Conservation (phyloP, 495 filamentous ascomycete species). For the Neurospora tetrasperma region DNA sequence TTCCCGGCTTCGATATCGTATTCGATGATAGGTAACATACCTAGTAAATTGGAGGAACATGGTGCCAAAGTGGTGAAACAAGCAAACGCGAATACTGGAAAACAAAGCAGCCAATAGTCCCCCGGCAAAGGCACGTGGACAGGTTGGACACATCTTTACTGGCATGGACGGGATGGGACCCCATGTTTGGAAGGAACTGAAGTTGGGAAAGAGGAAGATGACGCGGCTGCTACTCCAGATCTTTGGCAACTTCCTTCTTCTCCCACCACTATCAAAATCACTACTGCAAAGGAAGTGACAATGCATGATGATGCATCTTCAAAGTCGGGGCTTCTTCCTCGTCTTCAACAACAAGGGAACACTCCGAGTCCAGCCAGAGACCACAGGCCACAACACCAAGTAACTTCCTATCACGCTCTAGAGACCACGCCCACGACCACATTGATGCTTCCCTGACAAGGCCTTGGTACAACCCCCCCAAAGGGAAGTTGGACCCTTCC, state of each 20-base stretch:
- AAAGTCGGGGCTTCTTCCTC: background rate
- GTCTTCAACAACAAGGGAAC: background rate
- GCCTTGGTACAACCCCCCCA: background rate
- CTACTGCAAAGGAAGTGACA: background rate
- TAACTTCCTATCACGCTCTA: background rate
- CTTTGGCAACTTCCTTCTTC: background rate
- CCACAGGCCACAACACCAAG: background rate
- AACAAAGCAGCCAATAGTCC: background rate
- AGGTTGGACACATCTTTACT: background rate
- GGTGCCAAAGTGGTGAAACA: background rate
- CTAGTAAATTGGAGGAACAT: background rate
- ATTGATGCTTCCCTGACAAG: background rate
- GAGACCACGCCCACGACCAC: background rate
- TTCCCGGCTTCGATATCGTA: background rate
- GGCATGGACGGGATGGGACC: background rate
- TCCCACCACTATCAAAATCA: background rate
- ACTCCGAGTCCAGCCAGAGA: background rate
- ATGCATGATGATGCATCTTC: background rate
- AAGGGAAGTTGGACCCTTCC: background rate
- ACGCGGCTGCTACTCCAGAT: background rate
- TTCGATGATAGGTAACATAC: background rate
- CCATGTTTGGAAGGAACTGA: background rate
- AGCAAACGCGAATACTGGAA: background rate
- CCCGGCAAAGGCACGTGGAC: background rate
- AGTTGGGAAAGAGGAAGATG: background rate